These are phyloP conservation scores for Kwoniella newhampshirensis DNA, from an alignment of 768 basidiomycete species.

Conservation along the genomic window DNA sequence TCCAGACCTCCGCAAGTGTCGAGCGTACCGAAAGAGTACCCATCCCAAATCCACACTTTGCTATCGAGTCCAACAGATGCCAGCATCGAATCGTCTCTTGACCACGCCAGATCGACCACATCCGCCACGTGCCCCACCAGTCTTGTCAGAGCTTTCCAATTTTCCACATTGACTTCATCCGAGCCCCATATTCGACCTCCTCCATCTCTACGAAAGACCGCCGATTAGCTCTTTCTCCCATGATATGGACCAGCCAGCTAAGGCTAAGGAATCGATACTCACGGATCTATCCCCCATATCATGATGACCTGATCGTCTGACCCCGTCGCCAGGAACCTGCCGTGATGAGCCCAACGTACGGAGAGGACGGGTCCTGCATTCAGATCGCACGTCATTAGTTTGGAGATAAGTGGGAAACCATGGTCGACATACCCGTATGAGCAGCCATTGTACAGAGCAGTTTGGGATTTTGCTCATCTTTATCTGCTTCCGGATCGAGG, in stretches of 20 bases:
- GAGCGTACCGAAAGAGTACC: slow-evolving; percentile 74
- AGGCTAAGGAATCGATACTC: slow-evolving; percentile 53
- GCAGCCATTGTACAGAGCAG: slow-evolving; percentile 84
- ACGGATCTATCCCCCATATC: slow-evolving; percentile 98
- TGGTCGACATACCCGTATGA: slow-evolving; percentile 69
- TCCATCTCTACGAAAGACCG: slow-evolving; percentile 66
- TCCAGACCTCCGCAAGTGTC: no score
- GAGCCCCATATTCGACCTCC: slow-evolving; percentile 89
- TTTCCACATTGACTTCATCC: slow-evolving; percentile 93
- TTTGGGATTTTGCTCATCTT: slow-evolving; percentile 70
- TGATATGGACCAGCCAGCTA: no score
- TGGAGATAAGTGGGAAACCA: not conserved
- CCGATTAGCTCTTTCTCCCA: no score
- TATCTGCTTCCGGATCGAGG: slow-evolving; percentile 67
- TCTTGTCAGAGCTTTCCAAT: slow-evolving; percentile 90
- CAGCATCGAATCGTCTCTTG: slow-evolving; percentile 83
- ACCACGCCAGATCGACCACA: slow-evolving; percentile 94
- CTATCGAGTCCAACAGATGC: slow-evolving; percentile 94
- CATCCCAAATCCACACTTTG: slow-evolving; percentile 89
- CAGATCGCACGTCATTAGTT: not conserved
- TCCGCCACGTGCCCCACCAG: slow-evolving; percentile 97
- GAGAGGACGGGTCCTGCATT: slow-evolving; percentile 70
- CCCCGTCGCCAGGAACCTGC: slow-evolving; percentile 90
- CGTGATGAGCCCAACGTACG: slow-evolving; percentile 90
- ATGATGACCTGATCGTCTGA: slow-evolving; percentile 94